Evolutionary conservation across 1,284 basidiomycete genomes (phyloP).

Genomic region (Cutaneotrichosporon mucoides): DNA sequence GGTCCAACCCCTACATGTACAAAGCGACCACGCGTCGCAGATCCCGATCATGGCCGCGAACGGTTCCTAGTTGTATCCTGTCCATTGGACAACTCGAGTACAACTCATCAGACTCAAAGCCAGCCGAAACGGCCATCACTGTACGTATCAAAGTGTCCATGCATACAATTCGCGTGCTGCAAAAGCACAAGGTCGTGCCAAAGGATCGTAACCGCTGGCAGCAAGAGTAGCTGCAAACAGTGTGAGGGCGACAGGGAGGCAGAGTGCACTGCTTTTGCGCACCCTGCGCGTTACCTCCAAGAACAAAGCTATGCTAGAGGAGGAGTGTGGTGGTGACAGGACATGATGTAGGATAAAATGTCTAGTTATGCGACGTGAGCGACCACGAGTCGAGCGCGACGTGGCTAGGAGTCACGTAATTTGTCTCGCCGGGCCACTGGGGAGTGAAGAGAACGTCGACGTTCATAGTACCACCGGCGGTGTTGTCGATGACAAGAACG

Average conservation of each 20-base stretch:
- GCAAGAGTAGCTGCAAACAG: background rate
- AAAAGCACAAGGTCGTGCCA: background rate
- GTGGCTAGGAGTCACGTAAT: conserved; percentile 57
- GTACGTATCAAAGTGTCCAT: background rate
- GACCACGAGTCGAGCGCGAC: conserved; percentile 68
- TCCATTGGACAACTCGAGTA: too few species aligned
- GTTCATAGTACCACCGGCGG: conserved; percentile 66
- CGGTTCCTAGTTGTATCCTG: too few species aligned
- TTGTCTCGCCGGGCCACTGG: conserved; percentile 65
- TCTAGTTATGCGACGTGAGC: conserved; percentile 60
- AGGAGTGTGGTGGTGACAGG: too few species aligned
- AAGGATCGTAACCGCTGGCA: conserved; percentile 1
- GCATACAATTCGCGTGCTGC: conserved; percentile 1
- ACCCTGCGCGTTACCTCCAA: background rate
- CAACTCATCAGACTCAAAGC: too few species aligned
- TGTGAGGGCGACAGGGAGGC: background rate
- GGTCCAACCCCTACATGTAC: too few species aligned
- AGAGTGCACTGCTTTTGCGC: background rate
- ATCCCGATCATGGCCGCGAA: too few species aligned
- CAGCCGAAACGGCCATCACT: too few species aligned
- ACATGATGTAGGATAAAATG: too few species aligned
- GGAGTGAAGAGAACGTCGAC: conserved; percentile 80
- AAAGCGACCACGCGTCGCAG: too few species aligned
- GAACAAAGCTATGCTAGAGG: too few species aligned
- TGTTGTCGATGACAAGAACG: conserved; percentile 66